A percentile compares a stretch with the other conserved stretches of the same genome.
These are phyloP conservation scores for Fusarium dimerum DNA, from an alignment of 2,329 filamentous ascomycete species.

Conservation along the genomic window DNA sequence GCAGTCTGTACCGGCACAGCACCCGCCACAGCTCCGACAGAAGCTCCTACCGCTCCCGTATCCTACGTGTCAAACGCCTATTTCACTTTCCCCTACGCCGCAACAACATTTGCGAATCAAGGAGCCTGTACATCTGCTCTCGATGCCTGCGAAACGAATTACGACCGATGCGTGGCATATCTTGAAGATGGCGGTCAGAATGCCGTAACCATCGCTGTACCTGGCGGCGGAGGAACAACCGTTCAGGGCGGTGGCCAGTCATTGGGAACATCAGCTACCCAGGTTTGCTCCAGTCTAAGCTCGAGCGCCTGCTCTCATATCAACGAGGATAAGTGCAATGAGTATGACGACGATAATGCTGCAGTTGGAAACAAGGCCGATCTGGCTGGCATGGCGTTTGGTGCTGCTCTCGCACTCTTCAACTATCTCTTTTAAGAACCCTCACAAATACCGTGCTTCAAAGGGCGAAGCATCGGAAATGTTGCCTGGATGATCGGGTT, in stretches of 20 bases:
- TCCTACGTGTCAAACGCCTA: conserved; percentile 59
- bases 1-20: conserved; percentile 58
- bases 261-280: conserved; percentile 48
- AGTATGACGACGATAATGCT: conserved; percentile 15
- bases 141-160: conserved; percentile 54
- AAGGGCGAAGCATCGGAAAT: too few species aligned
- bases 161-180: conserved; percentile 52
- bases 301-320: conserved; percentile 51
- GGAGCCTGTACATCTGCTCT: conserved; percentile 55
- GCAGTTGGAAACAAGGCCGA: background rate
- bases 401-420: background rate
- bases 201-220: conserved; percentile 58
- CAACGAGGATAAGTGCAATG: conserved; percentile 41
- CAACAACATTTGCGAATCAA: conserved; percentile 52
- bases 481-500: too few species aligned
- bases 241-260: conserved; percentile 44
- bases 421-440: background rate
- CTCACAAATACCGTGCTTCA: background rate
- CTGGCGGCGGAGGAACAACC: conserved; percentile 54
- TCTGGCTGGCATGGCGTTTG: background rate
- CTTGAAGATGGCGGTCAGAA: conserved; percentile 46
- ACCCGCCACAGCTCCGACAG: conserved; percentile 41
- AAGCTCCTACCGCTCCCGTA: conserved; percentile 38
- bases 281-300: conserved; percentile 58
- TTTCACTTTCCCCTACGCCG: conserved; percentile 61